phyloP scores from a whole-genome alignment of 2,329 filamentous ascomycete genomes.

The Alternaria ventricosa region DNA sequence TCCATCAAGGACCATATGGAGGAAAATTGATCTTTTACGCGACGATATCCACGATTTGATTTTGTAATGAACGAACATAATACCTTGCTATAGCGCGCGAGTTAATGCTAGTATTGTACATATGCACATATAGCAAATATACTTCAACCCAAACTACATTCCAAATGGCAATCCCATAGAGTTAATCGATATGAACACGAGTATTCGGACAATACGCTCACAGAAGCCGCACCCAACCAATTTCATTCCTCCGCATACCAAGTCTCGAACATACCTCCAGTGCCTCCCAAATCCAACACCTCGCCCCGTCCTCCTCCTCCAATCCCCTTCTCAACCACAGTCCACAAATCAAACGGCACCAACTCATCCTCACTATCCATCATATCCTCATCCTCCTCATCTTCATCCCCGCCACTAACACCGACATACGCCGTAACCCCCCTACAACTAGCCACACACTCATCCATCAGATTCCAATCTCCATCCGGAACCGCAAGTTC shows the following conservation, averaged over 20 bases:
- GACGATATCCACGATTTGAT: conserved; percentile 32
- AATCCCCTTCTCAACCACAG: conserved; percentile 7
- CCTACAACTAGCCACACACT: conserved; percentile 22
- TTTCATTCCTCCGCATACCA: not conserved
- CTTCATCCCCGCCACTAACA: not conserved
- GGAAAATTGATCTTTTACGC: not conserved
- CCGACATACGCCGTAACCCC: conserved; percentile 20
- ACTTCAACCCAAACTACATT: not conserved
- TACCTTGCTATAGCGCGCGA: not conserved
- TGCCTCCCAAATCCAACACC: not conserved
- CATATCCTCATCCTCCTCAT: conserved; percentile 5
- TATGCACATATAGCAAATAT: not conserved
- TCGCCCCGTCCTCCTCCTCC: not conserved
- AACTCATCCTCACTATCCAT: conserved; percentile 4
- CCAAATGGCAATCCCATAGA: not conserved
- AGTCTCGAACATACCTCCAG: conserved; percentile 19
- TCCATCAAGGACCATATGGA: not conserved
- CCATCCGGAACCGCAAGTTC: not conserved
- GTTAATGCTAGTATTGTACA: not conserved
- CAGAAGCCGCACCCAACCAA: accelerated
- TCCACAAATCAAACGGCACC: conserved; percentile 29
- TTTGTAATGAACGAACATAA: conserved; percentile 11
- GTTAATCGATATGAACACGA: not conserved
- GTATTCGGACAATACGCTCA: not conserved
- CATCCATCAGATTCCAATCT: conserved; percentile 19